phyloP scores from a whole-genome alignment of 495 filamentous ascomycete genomes.

The Aspergillus taichungensis region DNA sequence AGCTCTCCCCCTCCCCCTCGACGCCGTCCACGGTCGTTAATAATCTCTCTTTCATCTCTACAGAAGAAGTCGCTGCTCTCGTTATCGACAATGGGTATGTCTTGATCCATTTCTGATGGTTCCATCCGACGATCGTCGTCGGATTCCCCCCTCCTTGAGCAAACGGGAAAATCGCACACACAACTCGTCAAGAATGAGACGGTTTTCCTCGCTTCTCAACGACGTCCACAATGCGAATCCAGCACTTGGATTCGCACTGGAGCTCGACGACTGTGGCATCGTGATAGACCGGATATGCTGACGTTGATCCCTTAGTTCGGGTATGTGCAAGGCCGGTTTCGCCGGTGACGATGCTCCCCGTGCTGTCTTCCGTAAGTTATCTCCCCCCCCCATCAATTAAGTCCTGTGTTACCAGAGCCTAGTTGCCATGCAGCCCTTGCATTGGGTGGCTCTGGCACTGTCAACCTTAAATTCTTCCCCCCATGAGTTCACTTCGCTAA shows the following conservation, averaged over 20 bases:
- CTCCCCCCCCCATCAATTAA: conserved; percentile 20
- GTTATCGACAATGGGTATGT: conserved; percentile 99
- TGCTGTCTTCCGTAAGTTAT: conserved; percentile 98
- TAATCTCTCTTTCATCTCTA: conserved; percentile 26
- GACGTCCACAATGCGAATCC: not conserved
- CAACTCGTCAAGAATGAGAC: too few relatives aligned
- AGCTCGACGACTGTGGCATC: not conserved
- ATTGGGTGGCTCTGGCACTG: conserved; percentile 5
- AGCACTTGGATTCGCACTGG: not conserved
- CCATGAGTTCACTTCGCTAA: conserved; percentile 13
- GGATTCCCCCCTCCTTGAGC: not conserved
- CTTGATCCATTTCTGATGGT: conserved; percentile 15
- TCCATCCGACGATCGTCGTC: not conserved
- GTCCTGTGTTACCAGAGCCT: conserved; percentile 4
- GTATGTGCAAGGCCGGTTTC: conserved; percentile 99
- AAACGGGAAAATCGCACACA: too few relatives aligned
- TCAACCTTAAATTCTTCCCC: not conserved
- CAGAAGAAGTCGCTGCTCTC: conserved; percentile 99
- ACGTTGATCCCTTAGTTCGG: conserved; percentile 59
- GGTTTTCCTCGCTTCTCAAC: not conserved
- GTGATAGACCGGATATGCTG: conserved; percentile 10
- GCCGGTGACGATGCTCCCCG: conserved; percentile 99
- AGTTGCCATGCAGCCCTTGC: conserved; percentile 20
- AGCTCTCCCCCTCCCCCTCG: conserved; percentile 9
- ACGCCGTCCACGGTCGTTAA: conserved; percentile 41